phyloP scores from a whole-genome alignment of 495 filamentous ascomycete species.

The Lophiostoma macrostomum region DNA sequence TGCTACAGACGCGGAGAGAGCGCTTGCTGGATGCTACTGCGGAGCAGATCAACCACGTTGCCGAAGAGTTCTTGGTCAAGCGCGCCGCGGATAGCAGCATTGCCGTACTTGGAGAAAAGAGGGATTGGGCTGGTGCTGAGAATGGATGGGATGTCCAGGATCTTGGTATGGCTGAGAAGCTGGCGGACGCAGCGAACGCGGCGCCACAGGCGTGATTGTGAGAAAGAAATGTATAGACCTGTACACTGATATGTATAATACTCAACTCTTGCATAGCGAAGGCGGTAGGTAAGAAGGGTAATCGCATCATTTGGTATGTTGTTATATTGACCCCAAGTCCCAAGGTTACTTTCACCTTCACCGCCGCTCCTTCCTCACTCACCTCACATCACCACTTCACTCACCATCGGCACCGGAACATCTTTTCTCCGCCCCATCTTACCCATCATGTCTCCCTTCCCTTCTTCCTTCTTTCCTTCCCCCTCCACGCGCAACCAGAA shows the following conservation, averaged over 20 bases:
- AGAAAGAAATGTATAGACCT: too few relatives aligned
- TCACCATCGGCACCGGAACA: background rate
- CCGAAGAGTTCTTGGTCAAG: conserved; percentile 77
- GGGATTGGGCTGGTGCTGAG: conserved; percentile 60
- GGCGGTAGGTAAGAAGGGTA: too few relatives aligned
- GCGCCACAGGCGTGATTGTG: conserved; percentile 1
- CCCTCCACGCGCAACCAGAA: conserved; percentile 21
- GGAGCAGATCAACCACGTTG: conserved; percentile 74
- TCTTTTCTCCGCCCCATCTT: too few relatives aligned
- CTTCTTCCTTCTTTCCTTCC: conserved; percentile 2
- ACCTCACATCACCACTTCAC: background rate
- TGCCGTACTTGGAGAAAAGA: conserved; percentile 81
- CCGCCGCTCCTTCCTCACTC: background rate
- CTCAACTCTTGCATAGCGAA: too few relatives aligned
- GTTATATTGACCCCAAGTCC: too few relatives aligned
- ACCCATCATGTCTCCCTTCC: background rate
- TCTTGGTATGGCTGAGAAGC: conserved; percentile 42
- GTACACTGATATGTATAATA: background rate
- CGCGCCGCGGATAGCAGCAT: conserved; percentile 56
- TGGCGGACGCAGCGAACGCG: conserved; percentile 4
- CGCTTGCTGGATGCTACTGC: conserved; percentile 83
- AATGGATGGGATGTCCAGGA: conserved; percentile 50
- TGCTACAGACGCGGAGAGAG: conserved; percentile 83
- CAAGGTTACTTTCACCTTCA: too few relatives aligned
- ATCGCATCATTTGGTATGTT: too few relatives aligned